These are phyloP conservation scores for Pseudomassariella vexata DNA, from an alignment of 2,329 filamentous ascomycete genomes.

Conservation along the genomic window DNA sequence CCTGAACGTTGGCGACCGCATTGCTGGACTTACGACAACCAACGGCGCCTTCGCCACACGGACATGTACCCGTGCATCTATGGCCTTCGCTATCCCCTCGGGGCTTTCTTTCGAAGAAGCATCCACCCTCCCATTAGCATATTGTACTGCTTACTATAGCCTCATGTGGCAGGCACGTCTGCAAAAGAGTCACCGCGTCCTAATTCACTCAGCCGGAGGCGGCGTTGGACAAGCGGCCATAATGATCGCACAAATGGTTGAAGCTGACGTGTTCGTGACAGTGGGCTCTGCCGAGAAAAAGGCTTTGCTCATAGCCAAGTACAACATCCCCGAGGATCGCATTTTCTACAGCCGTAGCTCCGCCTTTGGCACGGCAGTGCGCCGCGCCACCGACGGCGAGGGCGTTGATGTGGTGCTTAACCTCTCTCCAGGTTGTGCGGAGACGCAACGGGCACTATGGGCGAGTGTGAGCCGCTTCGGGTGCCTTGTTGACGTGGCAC, in stretches of 20 bases:
- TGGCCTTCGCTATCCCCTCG: conserved; percentile 8
- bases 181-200: conserved; percentile 6
- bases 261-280: conserved; percentile 7
- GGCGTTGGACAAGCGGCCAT: conserved; percentile 11
- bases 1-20: conserved; percentile 7
- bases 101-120: conserved; percentile 8
- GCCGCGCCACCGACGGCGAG: conserved; percentile 4
- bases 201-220: conserved; percentile 10
- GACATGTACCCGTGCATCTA: conserved; percentile 5
- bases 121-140: conserved; percentile 5
- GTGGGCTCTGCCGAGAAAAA: conserved; percentile 9
- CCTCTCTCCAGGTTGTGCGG: too few relatives aligned
- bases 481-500: too few relatives aligned
- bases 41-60: conserved; percentile 5
- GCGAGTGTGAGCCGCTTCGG: too few relatives aligned
- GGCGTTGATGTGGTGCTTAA: conserved; percentile 7
- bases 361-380: conserved; percentile 8
- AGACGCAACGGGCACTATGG: too few relatives aligned
- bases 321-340: conserved; percentile 8
- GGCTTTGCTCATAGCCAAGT: conserved; percentile 3
- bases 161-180: conserved; percentile 6
- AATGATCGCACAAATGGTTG: conserved; percentile 7
- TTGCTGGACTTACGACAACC: conserved; percentile 1
- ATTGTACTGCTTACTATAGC: conserved; percentile 7
- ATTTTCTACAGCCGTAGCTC: conserved; percentile 9